Base-by-base conservation (phyloP, 1,284 basidiomycete genomes). In the Ustilago lituana region DNA sequence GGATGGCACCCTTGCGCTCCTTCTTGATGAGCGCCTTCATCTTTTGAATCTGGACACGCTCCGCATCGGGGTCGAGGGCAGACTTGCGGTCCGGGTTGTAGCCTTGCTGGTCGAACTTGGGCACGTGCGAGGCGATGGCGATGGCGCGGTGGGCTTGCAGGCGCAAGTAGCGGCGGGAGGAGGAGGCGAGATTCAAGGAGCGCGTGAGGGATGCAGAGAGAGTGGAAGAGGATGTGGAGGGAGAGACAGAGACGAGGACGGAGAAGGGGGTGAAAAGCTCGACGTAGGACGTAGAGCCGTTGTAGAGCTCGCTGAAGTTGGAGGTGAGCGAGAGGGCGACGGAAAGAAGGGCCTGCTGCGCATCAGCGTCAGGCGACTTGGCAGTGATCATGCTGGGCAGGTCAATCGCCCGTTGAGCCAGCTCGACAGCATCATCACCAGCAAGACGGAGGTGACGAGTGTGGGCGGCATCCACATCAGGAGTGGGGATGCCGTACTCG, bases 91-190 rank as follows among this genome's bases (percentile, higher is more conserved):
- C 91, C 37, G 89, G 91, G 17, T 92, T 92, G 39, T 89, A 90
- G 35, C 89, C 87, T 36, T 75, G 67, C 37, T 88, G 86, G 79
- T 96, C 94, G 83, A 99, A 98, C 82, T 94, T 94, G 79, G 96
- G 96, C 23, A 93, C 87, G 81, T 92, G 94, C 1, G 93, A 89
- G 4, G 93, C 88, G 74, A 99, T 96, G 7, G 96, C 92, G 49
- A 98, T 94, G 2, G 94, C 93, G 81, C 95, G 96, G 86, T 98
- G 96, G 2, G 91, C 87, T 85, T 99, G 96, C 26, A 98, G 86
- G 11, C 86, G 85, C 33, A 99, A 88, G 0, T 94, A 93, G 50
- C 85, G 87, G 32, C 95, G 90, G 1, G 88, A 85, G 78, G 89
- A 87, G 4, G 82, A 84, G 0, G 93, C 85, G 77, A 94, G 90